phyloP scores from a whole-genome alignment of 176 grass and related monocot genomes.

The Musa beccarii region DNA sequence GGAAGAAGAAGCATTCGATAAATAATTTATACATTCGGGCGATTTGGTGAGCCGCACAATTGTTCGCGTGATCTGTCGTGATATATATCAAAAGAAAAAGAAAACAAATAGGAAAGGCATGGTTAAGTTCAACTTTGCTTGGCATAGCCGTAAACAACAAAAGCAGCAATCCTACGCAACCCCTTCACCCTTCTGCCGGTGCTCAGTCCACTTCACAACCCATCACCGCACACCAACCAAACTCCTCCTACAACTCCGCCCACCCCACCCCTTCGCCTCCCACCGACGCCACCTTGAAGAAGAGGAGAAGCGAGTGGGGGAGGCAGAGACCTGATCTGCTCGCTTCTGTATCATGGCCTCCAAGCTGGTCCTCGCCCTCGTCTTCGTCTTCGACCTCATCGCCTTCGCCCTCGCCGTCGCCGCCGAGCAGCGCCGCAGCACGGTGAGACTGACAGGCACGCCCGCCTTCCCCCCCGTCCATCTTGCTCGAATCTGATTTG shows the following conservation, averaged over 20 bases:
- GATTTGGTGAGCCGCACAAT: too few relatives aligned
- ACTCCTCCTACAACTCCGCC: neutral
- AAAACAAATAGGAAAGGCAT: too few relatives aligned
- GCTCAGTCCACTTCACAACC: neutral
- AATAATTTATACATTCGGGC: too few relatives aligned
- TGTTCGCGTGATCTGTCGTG: too few relatives aligned
- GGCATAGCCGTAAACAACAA: too few relatives aligned
- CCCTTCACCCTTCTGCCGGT: neutral
- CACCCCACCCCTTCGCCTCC: neutral
- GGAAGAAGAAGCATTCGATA: too few relatives aligned
- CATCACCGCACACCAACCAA: neutral
- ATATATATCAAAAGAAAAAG: too few relatives aligned
- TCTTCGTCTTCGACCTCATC: constrained; percentile 61
- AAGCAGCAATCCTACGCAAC: too few relatives aligned
- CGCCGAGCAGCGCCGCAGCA: constrained; percentile 95
- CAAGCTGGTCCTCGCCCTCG: constrained; percentile 52
- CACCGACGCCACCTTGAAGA: constrained; percentile 13
- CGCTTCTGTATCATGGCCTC: constrained; percentile 28
- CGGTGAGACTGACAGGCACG: constrained; percentile 11
- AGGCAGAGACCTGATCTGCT: neutral
- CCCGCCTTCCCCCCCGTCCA: neutral
- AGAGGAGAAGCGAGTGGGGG: neutral
- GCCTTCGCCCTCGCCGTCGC: constrained; percentile 85
- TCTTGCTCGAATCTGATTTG: too few relatives aligned
- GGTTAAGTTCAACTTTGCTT: too few relatives aligned